Base-by-base conservation (phyloP, 202 grass and related monocot genomes). In the Dendrocalamus latiflorus region DNA sequence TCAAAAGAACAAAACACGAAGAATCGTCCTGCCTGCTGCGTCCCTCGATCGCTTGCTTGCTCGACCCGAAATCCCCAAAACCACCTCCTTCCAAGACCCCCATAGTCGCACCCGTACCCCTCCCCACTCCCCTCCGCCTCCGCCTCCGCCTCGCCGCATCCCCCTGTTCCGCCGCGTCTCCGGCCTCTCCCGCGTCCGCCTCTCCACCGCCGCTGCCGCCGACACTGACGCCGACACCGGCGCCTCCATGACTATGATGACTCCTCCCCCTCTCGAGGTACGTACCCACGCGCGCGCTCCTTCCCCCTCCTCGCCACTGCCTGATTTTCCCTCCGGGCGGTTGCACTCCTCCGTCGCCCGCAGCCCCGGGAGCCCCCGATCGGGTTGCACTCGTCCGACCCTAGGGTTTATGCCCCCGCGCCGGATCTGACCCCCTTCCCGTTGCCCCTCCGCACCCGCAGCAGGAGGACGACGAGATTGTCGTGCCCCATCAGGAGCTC, bases 391-490 rank as follows among this genome's bases (percentile, higher is more conserved):
- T 60, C 26, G 37, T 67, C 24, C 9, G 39, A 22, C 20, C 62
- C 51, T 82, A 86, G 83, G 88, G 88, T 83, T 86, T 67, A 59
- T 77, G 47, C 3, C 53, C 22, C 41, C 51, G 22, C 12, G 25
- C 60, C 82, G 90, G 90, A 94, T 98, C 95, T 94, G 85, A 86
- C 64, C 49, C 47, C 68, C 66, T 37, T 11, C 20, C 58, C 14
- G 24, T 81, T 85, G 56, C 62, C n/a, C n/a, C 42, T 20, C 54
- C 44, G 18, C 54, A 69, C 37, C 49, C 1, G 16, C 88, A 90
- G 89, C 94, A 85, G 54, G 90, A 91, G 88, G 93, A 95, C 44
- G 92, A 89, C 77, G 92, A 95, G 89, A 91, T 93, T 83, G 86
- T 95, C 45, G 90, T 95, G 71, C 90, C 90, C 16, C 79, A 87